Evolutionary conservation across 2,329 filamentous ascomycete species (phyloP).

Genomic region (Aspergillus sojae): DNA sequence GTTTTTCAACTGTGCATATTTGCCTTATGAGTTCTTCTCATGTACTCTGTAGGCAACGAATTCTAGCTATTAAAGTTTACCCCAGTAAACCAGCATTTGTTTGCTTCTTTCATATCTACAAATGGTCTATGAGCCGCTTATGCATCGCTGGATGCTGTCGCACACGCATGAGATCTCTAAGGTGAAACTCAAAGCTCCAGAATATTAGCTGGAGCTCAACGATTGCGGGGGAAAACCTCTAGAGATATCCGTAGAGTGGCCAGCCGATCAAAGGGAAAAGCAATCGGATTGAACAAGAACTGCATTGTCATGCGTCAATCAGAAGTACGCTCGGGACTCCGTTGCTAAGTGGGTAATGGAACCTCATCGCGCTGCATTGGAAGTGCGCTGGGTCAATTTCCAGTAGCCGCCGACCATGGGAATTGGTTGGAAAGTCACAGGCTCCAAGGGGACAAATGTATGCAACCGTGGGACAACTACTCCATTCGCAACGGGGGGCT

Average conservation of each 20-base stretch:
- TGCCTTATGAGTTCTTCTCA: neutral
- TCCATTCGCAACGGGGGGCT: neutral
- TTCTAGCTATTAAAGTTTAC: no score
- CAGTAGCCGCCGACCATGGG: neutral
- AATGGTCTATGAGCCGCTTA: neutral
- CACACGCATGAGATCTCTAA: neutral
- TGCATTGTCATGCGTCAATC: neutral
- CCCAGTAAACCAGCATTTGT: neutral
- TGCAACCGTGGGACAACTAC: conserved; percentile 12
- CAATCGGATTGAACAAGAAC: conserved; percentile 1
- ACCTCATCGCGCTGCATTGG: neutral
- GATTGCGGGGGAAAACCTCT: neutral
- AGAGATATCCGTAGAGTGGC: neutral
- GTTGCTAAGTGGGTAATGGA: neutral
- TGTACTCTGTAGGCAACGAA: neutral
- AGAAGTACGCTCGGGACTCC: neutral
- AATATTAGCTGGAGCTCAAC: neutral
- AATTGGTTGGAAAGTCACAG: neutral
- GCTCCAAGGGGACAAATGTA: conserved; percentile 2
- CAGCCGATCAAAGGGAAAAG: neutral
- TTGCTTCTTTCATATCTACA: neutral
- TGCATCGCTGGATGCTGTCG: neutral
- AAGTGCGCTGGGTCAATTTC: neutral
- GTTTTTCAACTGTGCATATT: neutral
- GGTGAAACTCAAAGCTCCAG: conserved; percentile 3